Evolutionary conservation across 306 rosid species (phyloP).

Genomic region (Malus fusca): DNA sequence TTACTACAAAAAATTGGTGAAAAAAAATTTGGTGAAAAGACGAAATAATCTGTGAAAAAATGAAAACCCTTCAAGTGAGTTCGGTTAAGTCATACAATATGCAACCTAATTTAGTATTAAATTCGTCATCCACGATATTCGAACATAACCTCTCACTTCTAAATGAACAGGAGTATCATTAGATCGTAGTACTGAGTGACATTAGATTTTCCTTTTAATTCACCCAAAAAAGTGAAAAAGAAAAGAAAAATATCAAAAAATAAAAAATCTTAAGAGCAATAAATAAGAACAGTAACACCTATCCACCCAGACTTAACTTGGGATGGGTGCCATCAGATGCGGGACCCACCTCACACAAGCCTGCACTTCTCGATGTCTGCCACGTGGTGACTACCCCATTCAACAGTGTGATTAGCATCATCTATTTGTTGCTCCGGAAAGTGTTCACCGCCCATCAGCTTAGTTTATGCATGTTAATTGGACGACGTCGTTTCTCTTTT

Average conservation of each 20-base stretch:
- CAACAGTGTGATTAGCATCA: neutral
- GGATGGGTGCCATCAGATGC: constrained; percentile 25
- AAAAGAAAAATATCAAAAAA: neutral
- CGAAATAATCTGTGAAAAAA: too few species aligned
- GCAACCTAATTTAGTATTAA: too few species aligned
- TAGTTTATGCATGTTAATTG: neutral
- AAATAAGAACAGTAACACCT: neutral
- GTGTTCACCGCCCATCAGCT: neutral
- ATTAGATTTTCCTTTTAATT: constrained; percentile 27
- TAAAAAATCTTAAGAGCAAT: neutral
- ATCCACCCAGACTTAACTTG: constrained; percentile 28
- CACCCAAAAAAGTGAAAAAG: constrained; percentile 17
- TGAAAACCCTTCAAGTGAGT: too few species aligned
- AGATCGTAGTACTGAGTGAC: too few species aligned
- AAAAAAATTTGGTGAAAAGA: too few species aligned
- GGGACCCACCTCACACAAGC: constrained; percentile 6
- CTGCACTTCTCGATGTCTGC: constrained; percentile 28
- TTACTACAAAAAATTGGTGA: too few species aligned
- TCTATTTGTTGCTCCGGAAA: neutral
- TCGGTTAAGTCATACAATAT: too few species aligned
- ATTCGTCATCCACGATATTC: too few species aligned
- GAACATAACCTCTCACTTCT: too few species aligned
- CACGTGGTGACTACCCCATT: constrained; percentile 31
- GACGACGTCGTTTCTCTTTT: neutral
- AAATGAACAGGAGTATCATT: accelerated